Conservation (phyloP, 176 grass and related monocot species). For the Miscanthus lutarioriparius region DNA sequence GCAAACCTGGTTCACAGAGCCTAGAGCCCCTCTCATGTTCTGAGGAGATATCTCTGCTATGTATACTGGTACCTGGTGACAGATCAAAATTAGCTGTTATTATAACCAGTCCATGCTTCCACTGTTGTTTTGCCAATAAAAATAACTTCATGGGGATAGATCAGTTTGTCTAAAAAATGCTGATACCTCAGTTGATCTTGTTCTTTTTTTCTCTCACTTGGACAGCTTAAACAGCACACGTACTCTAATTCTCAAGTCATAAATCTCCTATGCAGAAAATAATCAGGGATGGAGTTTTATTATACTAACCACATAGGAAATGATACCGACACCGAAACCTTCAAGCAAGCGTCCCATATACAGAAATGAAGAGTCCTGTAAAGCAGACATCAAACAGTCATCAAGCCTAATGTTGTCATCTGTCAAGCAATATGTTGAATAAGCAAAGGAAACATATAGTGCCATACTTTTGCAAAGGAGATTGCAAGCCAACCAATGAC, state of each 20-base stretch:
- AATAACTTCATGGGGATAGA: neutral
- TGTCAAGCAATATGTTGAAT: neutral
- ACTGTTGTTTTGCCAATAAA: neutral
- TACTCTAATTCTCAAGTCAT: neutral
- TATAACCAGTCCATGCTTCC: neutral
- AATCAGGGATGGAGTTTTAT: neutral
- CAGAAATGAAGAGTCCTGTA: slow-evolving; percentile 80
- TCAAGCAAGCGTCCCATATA: slow-evolving; percentile 86
- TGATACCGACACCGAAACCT: slow-evolving; percentile 89
- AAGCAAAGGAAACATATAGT: neutral
- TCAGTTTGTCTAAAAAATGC: neutral
- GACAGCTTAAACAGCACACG: neutral
- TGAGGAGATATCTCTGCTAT: slow-evolving; percentile 90
- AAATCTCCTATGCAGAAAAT: neutral
- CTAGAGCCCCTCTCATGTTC: slow-evolving; percentile 83
- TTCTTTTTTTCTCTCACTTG: neutral
- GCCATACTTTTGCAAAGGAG: slow-evolving; percentile 77
- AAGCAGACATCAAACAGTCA: slow-evolving; percentile 5
- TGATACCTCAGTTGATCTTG: neutral
- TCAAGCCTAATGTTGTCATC: neutral
- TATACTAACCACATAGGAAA: slow-evolving; percentile 76
- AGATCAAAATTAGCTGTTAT: neutral
- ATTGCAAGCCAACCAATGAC: slow-evolving; percentile 94
- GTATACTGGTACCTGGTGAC: slow-evolving; percentile 83
- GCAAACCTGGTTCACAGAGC: slow-evolving; percentile 81